Conservation (phyloP, 768 basidiomycete genomes). For the Lactarius hatsudake region DNA sequence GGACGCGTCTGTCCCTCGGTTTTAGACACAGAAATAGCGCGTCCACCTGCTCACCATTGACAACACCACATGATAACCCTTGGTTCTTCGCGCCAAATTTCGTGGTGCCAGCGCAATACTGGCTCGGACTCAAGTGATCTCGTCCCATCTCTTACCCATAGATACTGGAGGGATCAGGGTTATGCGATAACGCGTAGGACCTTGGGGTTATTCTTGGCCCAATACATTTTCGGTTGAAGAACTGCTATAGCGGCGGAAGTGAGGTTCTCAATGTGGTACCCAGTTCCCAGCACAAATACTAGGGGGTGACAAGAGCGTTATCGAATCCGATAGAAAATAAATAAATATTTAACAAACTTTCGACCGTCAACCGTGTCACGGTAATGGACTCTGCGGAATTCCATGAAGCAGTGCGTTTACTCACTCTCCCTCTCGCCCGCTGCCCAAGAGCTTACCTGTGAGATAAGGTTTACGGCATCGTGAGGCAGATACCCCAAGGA, state of each 20-base stretch:
- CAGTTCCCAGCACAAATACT: not conserved
- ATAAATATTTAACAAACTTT: not conserved
- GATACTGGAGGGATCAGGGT: not conserved
- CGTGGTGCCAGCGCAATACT: constrained; percentile 11
- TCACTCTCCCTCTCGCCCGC: not conserved
- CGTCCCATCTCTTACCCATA: not conserved
- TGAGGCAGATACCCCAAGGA: constrained; percentile 63
- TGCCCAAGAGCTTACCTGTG: not conserved
- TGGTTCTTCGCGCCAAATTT: not conserved
- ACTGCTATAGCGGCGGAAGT: not conserved
- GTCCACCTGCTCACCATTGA: not conserved
- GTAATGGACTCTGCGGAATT: constrained; percentile 55
- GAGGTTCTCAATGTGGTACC: not conserved
- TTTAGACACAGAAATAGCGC: not conserved
- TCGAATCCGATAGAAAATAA: not conserved
- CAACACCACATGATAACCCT: not conserved
- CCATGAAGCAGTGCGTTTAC: constrained; percentile 50
- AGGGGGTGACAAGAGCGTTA: not conserved
- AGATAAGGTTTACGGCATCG: constrained; percentile 64
- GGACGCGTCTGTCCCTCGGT: not conserved
- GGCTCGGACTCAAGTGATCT: not conserved
- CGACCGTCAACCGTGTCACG: too few relatives aligned
- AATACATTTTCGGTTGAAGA: not conserved
- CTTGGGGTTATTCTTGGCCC: not conserved
- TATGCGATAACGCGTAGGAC: not conserved